Evolutionary conservation across 768 basidiomycete genomes (phyloP), one percentile per base, ranked within the genome.

Genomic region (Boletus sensibilis): DNA sequence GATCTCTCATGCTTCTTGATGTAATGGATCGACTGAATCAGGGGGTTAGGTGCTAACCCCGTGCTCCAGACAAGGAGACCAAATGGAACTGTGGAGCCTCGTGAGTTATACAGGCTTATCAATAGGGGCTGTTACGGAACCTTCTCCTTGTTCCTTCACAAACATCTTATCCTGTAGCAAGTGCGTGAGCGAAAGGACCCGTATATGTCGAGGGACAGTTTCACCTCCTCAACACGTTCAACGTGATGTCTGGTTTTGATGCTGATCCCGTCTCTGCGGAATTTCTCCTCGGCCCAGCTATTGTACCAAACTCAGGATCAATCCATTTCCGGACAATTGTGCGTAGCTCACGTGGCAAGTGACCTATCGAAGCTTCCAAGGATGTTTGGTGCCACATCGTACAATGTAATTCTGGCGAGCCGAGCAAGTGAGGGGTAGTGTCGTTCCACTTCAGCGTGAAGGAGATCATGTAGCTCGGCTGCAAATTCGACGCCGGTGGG

Each of bases 21-120:
- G 44, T 80, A 83, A 8, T 73, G 69, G 45, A 92, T 81, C 0
- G 80, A 77, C 56, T 79, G 72, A 50, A 94, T 80, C 27, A 94
- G 74, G 8, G 93, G 92, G 67, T 94, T 94, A 4, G 90, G 84
- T 6, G 90, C 81, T 3, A 94, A 76, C 2, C 92, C 93, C 2
- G 93, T 94, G 57, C 86, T 88, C 92, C 92, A 94, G 16, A 94
- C 90, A 12, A 92, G 79, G 21, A 94, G 75, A 25, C 93, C 92
- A 68, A 87, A 90, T 7, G 83, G 85, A 37, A 92, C 91, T 91
- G 56, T 13, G 57, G 46, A 48, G 53, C 50, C 37, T 50, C 56
- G 14, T 58, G 44, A 56, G 59, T 10, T 20, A 16, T 20, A 46
- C 50, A 23, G 47, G 13, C 42, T 61, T 40, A 43, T 49, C 27